Conservation (phyloP, 306 rosid genomes). For the Castanea crenata region DNA sequence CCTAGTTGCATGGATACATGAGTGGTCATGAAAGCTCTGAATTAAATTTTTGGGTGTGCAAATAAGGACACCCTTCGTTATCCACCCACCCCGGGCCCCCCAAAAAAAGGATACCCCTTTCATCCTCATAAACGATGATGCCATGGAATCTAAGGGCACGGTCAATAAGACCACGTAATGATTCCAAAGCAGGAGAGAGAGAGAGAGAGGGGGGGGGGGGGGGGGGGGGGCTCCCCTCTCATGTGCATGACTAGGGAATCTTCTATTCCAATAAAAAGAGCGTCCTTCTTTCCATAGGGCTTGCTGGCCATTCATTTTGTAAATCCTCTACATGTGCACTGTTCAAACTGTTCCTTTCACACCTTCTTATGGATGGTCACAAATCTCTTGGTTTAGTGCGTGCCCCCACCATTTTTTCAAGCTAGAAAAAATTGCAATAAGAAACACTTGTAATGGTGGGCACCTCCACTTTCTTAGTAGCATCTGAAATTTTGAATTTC, state of each 20-base stretch:
- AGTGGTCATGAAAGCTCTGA: neutral
- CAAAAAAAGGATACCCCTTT: neutral
- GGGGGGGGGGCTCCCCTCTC: neutral
- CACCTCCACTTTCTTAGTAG: neutral
- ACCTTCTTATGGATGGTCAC: conserved; percentile 20
- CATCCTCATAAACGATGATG: neutral
- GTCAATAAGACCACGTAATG: conserved; percentile 5
- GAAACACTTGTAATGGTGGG: neutral
- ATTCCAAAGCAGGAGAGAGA: conserved; percentile 1
- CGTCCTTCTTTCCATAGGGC: neutral
- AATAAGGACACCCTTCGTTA: neutral
- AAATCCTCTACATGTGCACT: conserved; percentile 17
- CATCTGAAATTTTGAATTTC: neutral
- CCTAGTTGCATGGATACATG: too few relatives aligned
- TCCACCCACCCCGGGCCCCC: too few relatives aligned
- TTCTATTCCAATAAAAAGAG: conserved; percentile 1
- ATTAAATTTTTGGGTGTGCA: neutral
- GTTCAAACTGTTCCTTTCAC: neutral
- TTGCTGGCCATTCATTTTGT: conserved; percentile 3
- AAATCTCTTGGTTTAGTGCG: conserved; percentile 2
- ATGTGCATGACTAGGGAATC: conserved; percentile 22
- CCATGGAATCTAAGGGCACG: conserved; percentile 6
- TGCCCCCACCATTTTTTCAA: conserved; percentile 15
- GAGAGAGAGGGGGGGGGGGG: too few relatives aligned
- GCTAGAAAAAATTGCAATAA: neutral